phyloP scores from a whole-genome alignment of 139 green algal genomes.

The Picochlorum sp. region DNA sequence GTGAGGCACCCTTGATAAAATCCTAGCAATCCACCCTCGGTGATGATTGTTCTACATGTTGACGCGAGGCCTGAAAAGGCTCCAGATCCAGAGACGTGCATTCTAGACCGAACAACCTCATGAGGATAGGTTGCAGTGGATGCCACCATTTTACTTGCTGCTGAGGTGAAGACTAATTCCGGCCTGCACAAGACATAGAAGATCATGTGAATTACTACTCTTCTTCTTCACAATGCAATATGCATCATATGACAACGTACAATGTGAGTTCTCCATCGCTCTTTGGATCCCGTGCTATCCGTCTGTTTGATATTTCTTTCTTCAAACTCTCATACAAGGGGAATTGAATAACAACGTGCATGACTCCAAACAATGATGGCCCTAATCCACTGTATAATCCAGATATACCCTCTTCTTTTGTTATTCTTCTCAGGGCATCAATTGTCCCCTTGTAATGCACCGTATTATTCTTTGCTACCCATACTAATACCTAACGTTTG shows the following conservation, averaged over 20 bases:
- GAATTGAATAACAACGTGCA: conserved; percentile 94
- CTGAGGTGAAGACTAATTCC: conserved; percentile 75
- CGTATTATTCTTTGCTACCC: conserved; percentile 8
- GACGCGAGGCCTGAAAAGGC: conserved; percentile 51
- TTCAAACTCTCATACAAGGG: conserved; percentile 91
- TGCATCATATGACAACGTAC: conserved; percentile 5
- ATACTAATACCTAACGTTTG: conserved; percentile 32
- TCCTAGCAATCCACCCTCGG: conserved; percentile 47
- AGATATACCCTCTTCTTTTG: conserved; percentile 72
- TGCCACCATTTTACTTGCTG: conserved; percentile 89
- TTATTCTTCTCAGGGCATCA: conserved; percentile 70
- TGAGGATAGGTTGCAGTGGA: conserved; percentile 95
- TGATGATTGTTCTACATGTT: conserved; percentile 37
- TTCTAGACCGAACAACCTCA: conserved; percentile 87
- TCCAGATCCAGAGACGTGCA: conserved; percentile 78
- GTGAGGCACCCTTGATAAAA: conserved; percentile 79
- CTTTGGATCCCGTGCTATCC: not conserved
- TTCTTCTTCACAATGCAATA: too few relatives aligned
- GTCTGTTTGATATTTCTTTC: conserved; percentile 20
- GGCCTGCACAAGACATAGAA: conserved; percentile 9
- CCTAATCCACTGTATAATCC: conserved; percentile 86
- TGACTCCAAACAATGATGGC: conserved; percentile 80
- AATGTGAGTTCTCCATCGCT: not conserved
- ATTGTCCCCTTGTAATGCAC: conserved; percentile 60
- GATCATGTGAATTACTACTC: not conserved